These are phyloP conservation scores for Begonia loranthoides DNA, from an alignment of 306 rosid species.

Conservation along the genomic window DNA sequence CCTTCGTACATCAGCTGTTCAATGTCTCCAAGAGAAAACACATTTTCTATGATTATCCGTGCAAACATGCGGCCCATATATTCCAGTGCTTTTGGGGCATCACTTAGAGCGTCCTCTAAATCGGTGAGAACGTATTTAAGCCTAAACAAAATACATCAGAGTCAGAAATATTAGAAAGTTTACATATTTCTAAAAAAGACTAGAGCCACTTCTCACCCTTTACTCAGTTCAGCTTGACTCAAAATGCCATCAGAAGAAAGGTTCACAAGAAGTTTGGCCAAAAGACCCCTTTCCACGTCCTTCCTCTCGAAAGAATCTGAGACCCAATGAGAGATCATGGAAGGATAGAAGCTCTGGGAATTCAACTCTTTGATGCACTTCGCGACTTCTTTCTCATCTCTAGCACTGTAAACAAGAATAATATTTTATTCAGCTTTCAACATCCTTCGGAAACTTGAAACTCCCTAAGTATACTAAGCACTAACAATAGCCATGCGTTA, in stretches of 20 bases:
- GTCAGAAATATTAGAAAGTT: background rate
- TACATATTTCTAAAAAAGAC: background rate
- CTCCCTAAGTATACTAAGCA: too few species aligned
- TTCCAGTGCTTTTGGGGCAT: slow-evolving; percentile 82
- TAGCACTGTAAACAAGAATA: slow-evolving; percentile 43
- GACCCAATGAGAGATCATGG: slow-evolving; percentile 77
- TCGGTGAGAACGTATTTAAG: slow-evolving; percentile 45
- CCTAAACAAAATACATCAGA: slow-evolving; percentile 23
- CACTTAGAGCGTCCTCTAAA: slow-evolving; percentile 75
- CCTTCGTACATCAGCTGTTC: slow-evolving; percentile 44
- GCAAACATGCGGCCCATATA: slow-evolving; percentile 64
- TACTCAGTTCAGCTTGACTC: slow-evolving; percentile 43
- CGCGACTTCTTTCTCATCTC: slow-evolving; percentile 63
- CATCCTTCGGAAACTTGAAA: too few species aligned
- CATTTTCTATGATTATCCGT: slow-evolving; percentile 28
- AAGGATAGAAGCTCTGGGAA: slow-evolving; percentile 70
- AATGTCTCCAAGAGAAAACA: slow-evolving; percentile 44
- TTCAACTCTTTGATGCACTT: slow-evolving; percentile 59
- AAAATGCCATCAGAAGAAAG: slow-evolving; percentile 42
- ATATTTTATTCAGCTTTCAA: background rate
- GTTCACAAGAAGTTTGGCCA: slow-evolving; percentile 49
- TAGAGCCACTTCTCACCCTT: slow-evolving; percentile 43
- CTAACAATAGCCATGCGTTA: too few species aligned
- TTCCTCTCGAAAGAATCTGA: slow-evolving; percentile 74
- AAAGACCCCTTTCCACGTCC: slow-evolving; percentile 58